Evolutionary conservation across 257 asterid species (phyloP).

Genomic region (Hygrophila difformis): DNA sequence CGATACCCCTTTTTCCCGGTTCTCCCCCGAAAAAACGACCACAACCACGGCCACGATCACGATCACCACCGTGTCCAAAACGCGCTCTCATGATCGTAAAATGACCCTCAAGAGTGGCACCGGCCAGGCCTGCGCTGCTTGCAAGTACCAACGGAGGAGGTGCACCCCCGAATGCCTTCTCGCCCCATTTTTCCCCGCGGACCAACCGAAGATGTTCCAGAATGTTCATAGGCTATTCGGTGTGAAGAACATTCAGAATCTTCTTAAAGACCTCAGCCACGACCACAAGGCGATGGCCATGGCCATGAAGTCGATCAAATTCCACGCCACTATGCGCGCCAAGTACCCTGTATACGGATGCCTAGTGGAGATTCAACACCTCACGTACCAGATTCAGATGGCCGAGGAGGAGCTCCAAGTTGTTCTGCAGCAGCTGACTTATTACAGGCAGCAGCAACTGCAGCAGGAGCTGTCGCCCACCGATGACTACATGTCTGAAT

Average conservation of each 20-base stretch:
- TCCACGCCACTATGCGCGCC: slow-evolving; percentile 55
- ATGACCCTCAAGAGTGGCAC: slow-evolving; percentile 82
- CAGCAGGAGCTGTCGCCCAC: background rate
- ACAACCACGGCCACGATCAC: too few species aligned
- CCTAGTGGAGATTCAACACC: slow-evolving; percentile 43
- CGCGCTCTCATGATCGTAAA: too few species aligned
- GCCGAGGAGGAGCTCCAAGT: slow-evolving; percentile 52
- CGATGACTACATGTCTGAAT: slow-evolving; percentile 33
- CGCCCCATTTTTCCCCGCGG: slow-evolving; percentile 78
- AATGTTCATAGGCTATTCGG: slow-evolving; percentile 71
- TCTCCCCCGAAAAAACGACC: too few species aligned
- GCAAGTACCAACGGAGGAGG: slow-evolving; percentile 70
- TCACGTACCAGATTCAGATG: slow-evolving; percentile 33
- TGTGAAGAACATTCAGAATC: slow-evolving; percentile 52
- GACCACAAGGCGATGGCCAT: slow-evolving; percentile 20
- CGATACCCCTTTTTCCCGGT: too few species aligned
- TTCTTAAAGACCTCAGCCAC: slow-evolving; percentile 38
- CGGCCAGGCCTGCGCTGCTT: slow-evolving; percentile 87
- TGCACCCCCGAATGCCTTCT: slow-evolving; percentile 59
- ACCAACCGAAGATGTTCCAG: slow-evolving; percentile 51
- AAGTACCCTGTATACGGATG: slow-evolving; percentile 65
- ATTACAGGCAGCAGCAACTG: slow-evolving; percentile 22
- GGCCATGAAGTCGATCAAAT: slow-evolving; percentile 63
- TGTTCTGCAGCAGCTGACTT: slow-evolving; percentile 43
- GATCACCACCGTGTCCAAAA: too few species aligned